These are phyloP conservation scores for Blastobotrys muscicola DNA, from an alignment of 805 yeast species.

Conservation along the genomic window DNA sequence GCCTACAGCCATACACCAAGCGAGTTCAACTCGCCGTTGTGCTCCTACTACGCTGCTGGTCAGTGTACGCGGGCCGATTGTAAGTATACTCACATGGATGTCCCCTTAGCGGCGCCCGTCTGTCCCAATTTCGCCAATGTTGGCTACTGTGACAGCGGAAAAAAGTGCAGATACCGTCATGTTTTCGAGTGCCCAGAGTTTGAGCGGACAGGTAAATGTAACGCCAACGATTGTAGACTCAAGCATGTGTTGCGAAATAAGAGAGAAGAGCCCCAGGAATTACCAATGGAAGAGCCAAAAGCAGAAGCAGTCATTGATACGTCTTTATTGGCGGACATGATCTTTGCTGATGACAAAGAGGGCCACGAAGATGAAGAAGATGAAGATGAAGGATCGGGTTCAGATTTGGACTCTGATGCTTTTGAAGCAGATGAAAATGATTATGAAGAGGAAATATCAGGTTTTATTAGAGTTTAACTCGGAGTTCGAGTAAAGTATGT, in stretches of 20 bases:
- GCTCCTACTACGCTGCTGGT: constrained; percentile 42
- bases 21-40: constrained; percentile 53
- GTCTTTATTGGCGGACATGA: too few relatives aligned
- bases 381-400: constrained; percentile 9
- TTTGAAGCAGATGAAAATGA: constrained; percentile 14
- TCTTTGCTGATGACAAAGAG: constrained; percentile 1
- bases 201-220: constrained; percentile 51
- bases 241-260: constrained; percentile 34
- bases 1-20: constrained; percentile 45
- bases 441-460: constrained; percentile 11
- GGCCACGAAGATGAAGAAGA: constrained; percentile 11
- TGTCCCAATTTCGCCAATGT: constrained; percentile 62
- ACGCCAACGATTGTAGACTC: constrained; percentile 42
- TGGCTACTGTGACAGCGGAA: constrained; percentile 61
- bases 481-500: constrained; percentile 12
- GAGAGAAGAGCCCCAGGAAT: constrained; percentile 4
- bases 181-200: constrained; percentile 61
- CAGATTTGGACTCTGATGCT: constrained; percentile 13
- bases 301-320: not conserved
- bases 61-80: constrained; percentile 42
- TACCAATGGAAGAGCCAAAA: constrained; percentile 1
- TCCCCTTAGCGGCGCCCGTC: constrained; percentile 34
- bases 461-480: constrained; percentile 24
- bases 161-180: constrained; percentile 48
- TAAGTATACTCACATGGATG: constrained; percentile 41